Evolutionary conservation across 345 rosid species (phyloP), one percentile per base, ranked within the genome.

Genomic region (Aquilaria yunnanensis): DNA sequence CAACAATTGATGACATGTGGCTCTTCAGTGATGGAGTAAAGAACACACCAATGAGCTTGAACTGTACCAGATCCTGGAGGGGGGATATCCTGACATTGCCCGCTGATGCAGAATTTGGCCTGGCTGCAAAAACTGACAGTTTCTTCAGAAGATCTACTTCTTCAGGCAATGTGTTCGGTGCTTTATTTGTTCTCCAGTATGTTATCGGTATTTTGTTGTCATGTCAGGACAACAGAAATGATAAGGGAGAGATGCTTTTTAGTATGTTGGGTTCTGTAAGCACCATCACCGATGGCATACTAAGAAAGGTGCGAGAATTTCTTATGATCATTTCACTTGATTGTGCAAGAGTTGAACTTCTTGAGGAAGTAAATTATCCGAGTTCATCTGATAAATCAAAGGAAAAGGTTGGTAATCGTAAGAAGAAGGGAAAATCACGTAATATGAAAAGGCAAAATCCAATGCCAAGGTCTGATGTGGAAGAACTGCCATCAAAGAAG

Each of bases 311-410:
- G 58, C 75, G 98, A 65, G 98, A 85, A 66, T 70, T 81, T 64
- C 77, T 93, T 57, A 79, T 80, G 87, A 69, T 74, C 66, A 73
- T 86, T 73, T 87, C 85, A 60, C 80, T 88, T 75, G 96, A 89
- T 60, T 85, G 73, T 69, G 83, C 84, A 72, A 90, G 75, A 76
- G 65, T 78, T 75, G 98, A 93, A 78, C 97, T 92, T 62, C 83
- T 93, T 34, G 83, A 72, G 62, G 94, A 87, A 16, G 83, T 70
- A 63, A 81, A 69, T 64, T 65, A 65, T 54, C 82, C 70, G 59
- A 66, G 70, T 67, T 74, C 70, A 59, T 73, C 83, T 59, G 74
- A 72, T 73, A 83, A 81, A 70, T 69, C 78, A 62, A 87, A 80
- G 74, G 90, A 79, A 62, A 86, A 74, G 73, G 51, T 57, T 41